A percentile compares a stretch with the other conserved stretches of the same genome.
Conservation (phyloP, 1,139 yeast genomes). For the Groenewaldozyma auringiensis region DNA sequence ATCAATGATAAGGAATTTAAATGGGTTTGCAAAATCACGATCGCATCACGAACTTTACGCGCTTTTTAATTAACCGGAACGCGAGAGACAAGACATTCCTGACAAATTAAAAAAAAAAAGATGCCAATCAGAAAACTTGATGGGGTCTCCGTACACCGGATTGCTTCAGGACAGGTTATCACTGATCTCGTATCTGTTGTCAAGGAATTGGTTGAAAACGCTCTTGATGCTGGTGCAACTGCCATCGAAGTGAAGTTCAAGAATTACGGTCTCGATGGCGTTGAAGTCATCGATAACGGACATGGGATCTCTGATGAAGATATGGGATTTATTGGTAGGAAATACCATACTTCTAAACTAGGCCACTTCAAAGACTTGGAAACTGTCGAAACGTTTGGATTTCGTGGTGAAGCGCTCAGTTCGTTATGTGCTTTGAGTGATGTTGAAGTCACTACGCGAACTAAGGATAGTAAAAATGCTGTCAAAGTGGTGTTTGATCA, state of each 20-base stretch:
- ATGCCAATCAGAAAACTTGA: conserved; percentile 35
- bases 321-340: conserved; percentile 52
- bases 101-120: too few relatives aligned
- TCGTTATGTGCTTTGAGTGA: conserved; percentile 35
- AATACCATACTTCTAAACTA: conserved; percentile 79
- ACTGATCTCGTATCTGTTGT: conserved; percentile 67
- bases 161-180: conserved; percentile 92
- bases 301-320: conserved; percentile 58
- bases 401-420: conserved; percentile 32
- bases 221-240: conserved; percentile 69
- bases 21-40: background rate
- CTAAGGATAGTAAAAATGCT: conserved; percentile 48
- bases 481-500: conserved; percentile 45
- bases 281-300: conserved; percentile 75
- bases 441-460: conserved; percentile 47
- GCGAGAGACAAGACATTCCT: too few relatives aligned
- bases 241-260: conserved; percentile 58
- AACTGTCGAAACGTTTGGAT: conserved; percentile 34
- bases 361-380: conserved; percentile 48
- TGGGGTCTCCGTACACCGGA: conserved; percentile 49
- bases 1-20: background rate
- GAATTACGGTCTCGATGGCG: conserved; percentile 67
- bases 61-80: too few relatives aligned
- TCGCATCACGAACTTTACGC: background rate
- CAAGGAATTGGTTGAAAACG: conserved; percentile 81